A percentile compares a stretch with the other conserved stretches of the same genome.
Conservation (phyloP, 2,329 filamentous ascomycete species). For the Trichophaea hybrida region DNA sequence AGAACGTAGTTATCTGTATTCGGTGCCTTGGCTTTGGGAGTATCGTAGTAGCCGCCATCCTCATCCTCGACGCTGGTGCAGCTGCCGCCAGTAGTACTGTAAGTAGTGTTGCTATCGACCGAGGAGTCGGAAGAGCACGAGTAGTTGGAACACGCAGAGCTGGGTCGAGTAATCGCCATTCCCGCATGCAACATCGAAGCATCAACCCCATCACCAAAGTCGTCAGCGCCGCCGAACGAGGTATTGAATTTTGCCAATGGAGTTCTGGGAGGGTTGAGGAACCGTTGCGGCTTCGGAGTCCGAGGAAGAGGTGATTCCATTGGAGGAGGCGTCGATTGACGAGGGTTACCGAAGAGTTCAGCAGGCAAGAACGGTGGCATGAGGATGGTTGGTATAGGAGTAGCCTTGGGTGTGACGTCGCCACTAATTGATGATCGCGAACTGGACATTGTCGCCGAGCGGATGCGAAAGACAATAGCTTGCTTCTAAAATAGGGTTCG, state of each 20-base stretch:
- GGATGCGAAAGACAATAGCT: neutral
- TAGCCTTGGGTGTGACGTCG: neutral
- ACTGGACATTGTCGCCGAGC: neutral
- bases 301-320: conserved; percentile 18
- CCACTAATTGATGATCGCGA: neutral
- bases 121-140: conserved; percentile 28
- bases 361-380: neutral
- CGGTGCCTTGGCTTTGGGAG: conserved; percentile 12
- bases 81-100: conserved; percentile 23
- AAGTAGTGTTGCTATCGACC: conserved; percentile 26
- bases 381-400: neutral
- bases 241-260: conserved; percentile 20
- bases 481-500: neutral
- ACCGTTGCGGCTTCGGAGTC: conserved; percentile 18
- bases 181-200: neutral
- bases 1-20: neutral
- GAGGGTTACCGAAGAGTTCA: neutral
- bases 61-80: conserved; percentile 22
- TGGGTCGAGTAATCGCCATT: conserved; percentile 20
- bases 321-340: conserved; percentile 14
- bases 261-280: conserved; percentile 24
- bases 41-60: conserved; percentile 1
- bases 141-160: conserved; percentile 25
- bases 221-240: conserved; percentile 10
- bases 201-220: conserved; percentile 14